Evolutionary conservation across 2,329 filamentous ascomycete species (phyloP).

Genomic region (Coniochaeta ligniaria): DNA sequence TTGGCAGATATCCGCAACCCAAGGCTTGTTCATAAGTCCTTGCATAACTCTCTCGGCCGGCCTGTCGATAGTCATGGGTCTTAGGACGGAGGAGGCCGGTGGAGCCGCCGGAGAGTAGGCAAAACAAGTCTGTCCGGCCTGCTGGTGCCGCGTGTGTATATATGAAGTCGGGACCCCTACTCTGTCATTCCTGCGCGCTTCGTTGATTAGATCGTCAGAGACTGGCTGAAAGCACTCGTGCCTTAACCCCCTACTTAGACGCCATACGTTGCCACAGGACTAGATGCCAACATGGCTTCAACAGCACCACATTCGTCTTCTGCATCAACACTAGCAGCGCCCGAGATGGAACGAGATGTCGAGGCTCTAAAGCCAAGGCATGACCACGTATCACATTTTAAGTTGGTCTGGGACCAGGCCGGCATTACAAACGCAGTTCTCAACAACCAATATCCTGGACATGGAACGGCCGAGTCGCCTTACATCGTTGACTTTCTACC

Average conservation of each 20-base stretch:
- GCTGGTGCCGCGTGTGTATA: background rate
- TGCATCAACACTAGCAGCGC: conserved; percentile 23
- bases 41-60: conserved; percentile 1
- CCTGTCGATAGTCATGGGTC: background rate
- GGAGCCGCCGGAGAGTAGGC: background rate
- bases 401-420: conserved; percentile 49
- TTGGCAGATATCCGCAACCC: background rate
- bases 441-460: conserved; percentile 47
- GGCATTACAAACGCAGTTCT: conserved; percentile 51
- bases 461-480: conserved; percentile 60
- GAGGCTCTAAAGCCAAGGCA: conserved; percentile 29
- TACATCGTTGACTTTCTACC: conserved; percentile 63
- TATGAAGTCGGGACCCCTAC: background rate
- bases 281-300: conserved; percentile 8
- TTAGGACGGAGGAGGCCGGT: background rate
- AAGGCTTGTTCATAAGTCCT: background rate
- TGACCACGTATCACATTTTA: conserved; percentile 34
- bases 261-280: background rate
- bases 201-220: background rate
- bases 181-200: background rate
- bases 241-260: background rate
- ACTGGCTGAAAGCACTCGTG: background rate
- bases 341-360: conserved; percentile 26
- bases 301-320: conserved; percentile 15
- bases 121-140: background rate